Base-by-base conservation (phyloP, 2,329 filamentous ascomycete species). In the Plectosphaerella plurivora region DNA sequence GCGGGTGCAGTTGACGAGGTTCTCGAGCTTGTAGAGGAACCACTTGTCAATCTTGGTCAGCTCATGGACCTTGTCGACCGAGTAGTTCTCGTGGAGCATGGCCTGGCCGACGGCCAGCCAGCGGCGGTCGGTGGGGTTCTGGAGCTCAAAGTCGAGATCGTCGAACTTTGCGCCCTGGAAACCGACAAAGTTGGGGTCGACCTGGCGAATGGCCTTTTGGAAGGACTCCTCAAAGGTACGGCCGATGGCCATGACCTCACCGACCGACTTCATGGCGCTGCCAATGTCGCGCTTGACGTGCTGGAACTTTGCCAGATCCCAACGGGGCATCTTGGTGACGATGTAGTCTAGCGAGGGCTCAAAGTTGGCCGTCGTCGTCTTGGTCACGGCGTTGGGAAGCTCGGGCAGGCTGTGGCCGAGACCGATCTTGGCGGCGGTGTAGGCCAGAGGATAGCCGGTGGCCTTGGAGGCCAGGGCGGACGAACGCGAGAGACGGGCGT, bases 41-140 rank as follows among this genome's bases (percentile, higher is more conserved):
- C 94, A 97, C 75, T 96, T 96, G 77, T 97, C 94, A 64, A 99
- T 99, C 81, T 96, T 97, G 74, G 89, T 96, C 61, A 99, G 77
- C 7, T 97, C 91, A 68, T 97, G 91, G 15, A 99, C 81, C 69
- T 82, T 86, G 59, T 99, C 93, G 46, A 97, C 91, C 2, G 89
- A 84, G 78, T 99, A 99, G 71, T 88, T 88, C 75, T 97, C 91
- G 77, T 97, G 91, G 60, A 96, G 84, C 91, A 99, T 95, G 59
- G 94, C 94, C 74, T 97, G 92, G 45, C 94, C 93, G 66, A 99
- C 91, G 58, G 94, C 94, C 63, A 99, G 82, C 94, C 94, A 97
- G 71, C 94, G 86, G 63, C 94, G 90, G 71, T 99, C 94, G 20
- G 91, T 97, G 18, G 94, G 94, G 76, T 97, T 96, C 66, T 86